phyloP scores from a whole-genome alignment of 2,329 filamentous ascomycete genomes.

The Hymenotorrendiella dingleyae region DNA sequence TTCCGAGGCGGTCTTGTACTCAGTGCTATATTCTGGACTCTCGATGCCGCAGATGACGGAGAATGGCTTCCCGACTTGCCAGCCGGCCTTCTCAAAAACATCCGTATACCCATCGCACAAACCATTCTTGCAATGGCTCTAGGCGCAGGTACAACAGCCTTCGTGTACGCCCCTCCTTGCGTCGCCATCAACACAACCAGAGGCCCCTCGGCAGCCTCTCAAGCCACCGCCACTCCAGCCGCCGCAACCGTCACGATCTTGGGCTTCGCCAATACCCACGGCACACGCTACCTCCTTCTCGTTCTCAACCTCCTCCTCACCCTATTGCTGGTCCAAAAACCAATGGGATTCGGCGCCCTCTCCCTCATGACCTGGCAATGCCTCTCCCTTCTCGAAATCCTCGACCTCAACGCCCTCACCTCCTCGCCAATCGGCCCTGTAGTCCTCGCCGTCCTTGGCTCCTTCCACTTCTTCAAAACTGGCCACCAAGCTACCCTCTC shows the following conservation, averaged over 20 bases:
- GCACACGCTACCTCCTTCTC: slow-evolving; percentile 81
- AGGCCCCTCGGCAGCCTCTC: slow-evolving; percentile 11
- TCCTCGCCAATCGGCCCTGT: slow-evolving; percentile 74
- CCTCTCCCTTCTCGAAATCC: slow-evolving; percentile 64
- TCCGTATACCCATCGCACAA: slow-evolving; percentile 74
- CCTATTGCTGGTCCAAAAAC: slow-evolving; percentile 79
- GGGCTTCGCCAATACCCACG: slow-evolving; percentile 90
- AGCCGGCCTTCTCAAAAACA: slow-evolving; percentile 60
- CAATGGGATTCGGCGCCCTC: slow-evolving; percentile 84
- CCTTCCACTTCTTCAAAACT: slow-evolving; percentile 96
- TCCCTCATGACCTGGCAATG: slow-evolving; percentile 83
- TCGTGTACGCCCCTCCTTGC: slow-evolving; percentile 78
- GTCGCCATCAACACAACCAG: slow-evolving; percentile 60
- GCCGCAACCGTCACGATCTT: slow-evolving; percentile 65
- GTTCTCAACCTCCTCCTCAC: slow-evolving; percentile 72
- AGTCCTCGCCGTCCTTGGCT: slow-evolving; percentile 80
- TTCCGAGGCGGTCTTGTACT: slow-evolving; percentile 72
- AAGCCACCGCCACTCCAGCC: slow-evolving; percentile 28
- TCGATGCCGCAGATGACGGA: slow-evolving; percentile 83
- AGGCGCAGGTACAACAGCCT: slow-evolving; percentile 78
- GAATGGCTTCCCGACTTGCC: slow-evolving; percentile 65
- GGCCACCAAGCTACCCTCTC: slow-evolving; percentile 86
- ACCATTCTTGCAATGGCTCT: slow-evolving; percentile 72
- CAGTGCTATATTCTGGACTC: slow-evolving; percentile 75
- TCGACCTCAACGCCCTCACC: slow-evolving; percentile 55